Conservation (phyloP, 1,139 yeast species). For the Magnusiomyces ingens region DNA sequence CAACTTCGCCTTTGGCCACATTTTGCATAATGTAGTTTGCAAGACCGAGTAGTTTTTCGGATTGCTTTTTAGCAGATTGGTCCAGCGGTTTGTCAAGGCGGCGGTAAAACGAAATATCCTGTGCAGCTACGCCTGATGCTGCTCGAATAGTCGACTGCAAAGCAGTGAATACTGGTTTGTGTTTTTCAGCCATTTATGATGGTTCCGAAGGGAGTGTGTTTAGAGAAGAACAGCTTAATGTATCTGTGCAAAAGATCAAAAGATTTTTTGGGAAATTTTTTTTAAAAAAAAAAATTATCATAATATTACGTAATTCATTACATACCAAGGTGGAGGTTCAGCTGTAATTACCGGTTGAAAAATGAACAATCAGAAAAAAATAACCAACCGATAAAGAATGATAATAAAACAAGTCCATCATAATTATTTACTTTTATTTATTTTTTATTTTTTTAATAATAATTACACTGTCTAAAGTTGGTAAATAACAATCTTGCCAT, state of each 20-base stretch:
- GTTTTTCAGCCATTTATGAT: constrained; percentile 18
- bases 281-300: too few species aligned
- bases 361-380: too few species aligned
- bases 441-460: too few species aligned
- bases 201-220: background rate
- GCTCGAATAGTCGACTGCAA: constrained; percentile 49
- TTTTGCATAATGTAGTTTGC: constrained; percentile 48
- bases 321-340: too few species aligned
- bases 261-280: background rate
- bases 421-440: too few species aligned
- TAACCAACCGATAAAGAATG: too few species aligned
- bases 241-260: background rate
- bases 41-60: constrained; percentile 43
- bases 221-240: too few species aligned
- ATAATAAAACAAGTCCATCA: too few species aligned
- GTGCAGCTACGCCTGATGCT: constrained; percentile 66
- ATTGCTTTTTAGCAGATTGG: constrained; percentile 38
- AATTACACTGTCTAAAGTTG: constrained; percentile 6
- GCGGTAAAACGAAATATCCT: constrained; percentile 69
- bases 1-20: constrained; percentile 36
- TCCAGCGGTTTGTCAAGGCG: constrained; percentile 55
- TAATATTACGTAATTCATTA: too few species aligned
- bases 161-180: constrained; percentile 21
- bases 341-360: too few species aligned
- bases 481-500: constrained; percentile 79